A percentile compares a stretch with the other conserved stretches of the same genome.
Conservation (phyloP, 2,329 filamentous ascomycete genomes). For the Cercospora citrullina region DNA sequence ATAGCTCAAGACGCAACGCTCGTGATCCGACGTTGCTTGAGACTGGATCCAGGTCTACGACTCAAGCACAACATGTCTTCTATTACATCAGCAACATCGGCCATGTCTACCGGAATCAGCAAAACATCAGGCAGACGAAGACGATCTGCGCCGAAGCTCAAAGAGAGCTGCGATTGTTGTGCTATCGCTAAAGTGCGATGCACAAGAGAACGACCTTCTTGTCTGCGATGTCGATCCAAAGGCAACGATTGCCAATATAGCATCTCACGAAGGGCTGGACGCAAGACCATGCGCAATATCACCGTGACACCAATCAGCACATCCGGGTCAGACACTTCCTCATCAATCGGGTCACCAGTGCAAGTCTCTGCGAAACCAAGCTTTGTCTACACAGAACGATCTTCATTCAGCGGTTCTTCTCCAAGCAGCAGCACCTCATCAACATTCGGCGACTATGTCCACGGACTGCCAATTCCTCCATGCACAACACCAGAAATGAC, state of each 20-base stretch:
- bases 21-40: background rate
- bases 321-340: slow-evolving; percentile 8
- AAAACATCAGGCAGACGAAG: slow-evolving; percentile 12
- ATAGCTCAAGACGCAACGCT: background rate
- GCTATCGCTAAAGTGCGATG: slow-evolving; percentile 27
- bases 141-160: slow-evolving; percentile 19
- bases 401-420: slow-evolving; percentile 1
- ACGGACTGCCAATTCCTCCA: background rate
- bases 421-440: background rate
- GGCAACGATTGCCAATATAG: slow-evolving; percentile 28
- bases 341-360: slow-evolving; percentile 11
- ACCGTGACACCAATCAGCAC: slow-evolving; percentile 2
- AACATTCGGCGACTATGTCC: background rate
- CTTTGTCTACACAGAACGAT: background rate
- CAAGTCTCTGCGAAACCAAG: background rate
- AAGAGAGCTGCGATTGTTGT: slow-evolving; percentile 28
- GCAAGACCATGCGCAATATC: slow-evolving; percentile 18
- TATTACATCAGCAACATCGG: background rate
- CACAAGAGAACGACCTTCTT: slow-evolving; percentile 28
- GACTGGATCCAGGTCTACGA: background rate
- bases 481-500: background rate
- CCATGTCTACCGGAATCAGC: background rate
- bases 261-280: slow-evolving; percentile 29
- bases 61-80: background rate
- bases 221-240: slow-evolving; percentile 27